Base-by-base conservation (phyloP, 1,284 basidiomycete species). In the Naganishia sp. region DNA sequence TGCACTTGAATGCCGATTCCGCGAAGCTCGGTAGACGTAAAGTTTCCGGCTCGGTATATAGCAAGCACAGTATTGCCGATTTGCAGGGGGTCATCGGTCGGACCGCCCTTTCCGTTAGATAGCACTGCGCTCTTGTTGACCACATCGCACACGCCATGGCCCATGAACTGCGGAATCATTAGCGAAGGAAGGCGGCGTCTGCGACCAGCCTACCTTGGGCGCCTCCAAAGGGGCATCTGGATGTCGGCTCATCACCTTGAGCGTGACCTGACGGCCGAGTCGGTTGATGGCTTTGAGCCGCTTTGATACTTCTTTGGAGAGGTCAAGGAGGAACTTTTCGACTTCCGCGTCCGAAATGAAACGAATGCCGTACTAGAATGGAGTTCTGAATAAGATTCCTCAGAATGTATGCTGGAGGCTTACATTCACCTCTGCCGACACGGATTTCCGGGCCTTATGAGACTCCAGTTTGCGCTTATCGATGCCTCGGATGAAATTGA, bases 1-100 rank as follows among this genome's bases (percentile, higher is more conserved):
- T 90, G 88, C n/a, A 97, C 86, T 74, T 93, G 92, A 28, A 99
- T 89, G 0, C 91, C 92, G 61, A 99, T 86, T 0, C 95, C 95
- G n/a, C 96, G 85, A 18, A 99, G 81, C 72, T 99, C 95, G 68
- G 83, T 85, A 0, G 93, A 86, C 69, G 93, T 89, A 50, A 94
- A 88, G 48, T 83, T 82, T 77, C 94, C 87, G 1, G 85, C 83
- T 66, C 85, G 82, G 11, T 96, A 82, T 13, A 98, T 78, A 68
- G 85, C 84, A 85, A 90, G 90, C 0, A 90, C 89, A 64, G 89
- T 87, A n/a, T 86, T 83, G 0, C 86, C 89, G 55, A 99, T 89
- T 52, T 87, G 78, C 48, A 80, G 82, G 1, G 84, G 81, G 70
- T 95, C 88, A 74, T 87, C 88, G 0, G 91, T 93, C 2, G 91